Percentiles rank a stretch among this genome's conserved stretches.
Conservation (phyloP, 805 yeast genomes). For the Tetrapisispora namnaoensis region DNA sequence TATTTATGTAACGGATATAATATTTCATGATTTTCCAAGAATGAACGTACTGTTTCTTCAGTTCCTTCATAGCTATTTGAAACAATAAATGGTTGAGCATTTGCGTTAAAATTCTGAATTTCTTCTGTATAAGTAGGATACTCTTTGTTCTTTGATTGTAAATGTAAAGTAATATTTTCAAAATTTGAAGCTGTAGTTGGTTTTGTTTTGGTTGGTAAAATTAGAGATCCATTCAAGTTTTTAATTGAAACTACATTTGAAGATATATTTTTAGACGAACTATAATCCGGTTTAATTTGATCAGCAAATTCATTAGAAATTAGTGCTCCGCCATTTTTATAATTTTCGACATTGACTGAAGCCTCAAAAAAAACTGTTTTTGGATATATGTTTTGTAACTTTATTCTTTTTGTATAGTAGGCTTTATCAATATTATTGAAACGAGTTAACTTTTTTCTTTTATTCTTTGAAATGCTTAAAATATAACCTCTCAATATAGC, state of each 20-base stretch:
- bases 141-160: constrained; percentile 22
- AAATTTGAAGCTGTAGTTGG: constrained; percentile 33
- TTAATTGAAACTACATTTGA: not conserved
- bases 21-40: constrained; percentile 42
- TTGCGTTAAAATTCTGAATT: constrained; percentile 14
- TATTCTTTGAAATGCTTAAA: constrained; percentile 40
- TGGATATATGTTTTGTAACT: constrained; percentile 32
- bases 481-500: constrained; percentile 62
- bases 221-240: constrained; percentile 27
- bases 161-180: constrained; percentile 39
- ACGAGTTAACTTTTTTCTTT: not conserved
- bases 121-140: not conserved
- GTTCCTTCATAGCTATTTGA: constrained; percentile 58
- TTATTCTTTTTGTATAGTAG: not conserved
- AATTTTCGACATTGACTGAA: constrained; percentile 8
- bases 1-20: constrained; percentile 52
- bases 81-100: constrained; percentile 26
- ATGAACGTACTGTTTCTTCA: constrained; percentile 52
- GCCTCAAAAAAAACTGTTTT: constrained; percentile 44
- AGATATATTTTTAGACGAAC: constrained; percentile 1
- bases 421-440: not conserved
- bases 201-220: constrained; percentile 31
- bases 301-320: not conserved
- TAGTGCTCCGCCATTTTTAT: not conserved
- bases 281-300: not conserved